These are phyloP conservation scores for Prunus fruticosa DNA, from an alignment of 306 rosid species.

Conservation along the genomic window DNA sequence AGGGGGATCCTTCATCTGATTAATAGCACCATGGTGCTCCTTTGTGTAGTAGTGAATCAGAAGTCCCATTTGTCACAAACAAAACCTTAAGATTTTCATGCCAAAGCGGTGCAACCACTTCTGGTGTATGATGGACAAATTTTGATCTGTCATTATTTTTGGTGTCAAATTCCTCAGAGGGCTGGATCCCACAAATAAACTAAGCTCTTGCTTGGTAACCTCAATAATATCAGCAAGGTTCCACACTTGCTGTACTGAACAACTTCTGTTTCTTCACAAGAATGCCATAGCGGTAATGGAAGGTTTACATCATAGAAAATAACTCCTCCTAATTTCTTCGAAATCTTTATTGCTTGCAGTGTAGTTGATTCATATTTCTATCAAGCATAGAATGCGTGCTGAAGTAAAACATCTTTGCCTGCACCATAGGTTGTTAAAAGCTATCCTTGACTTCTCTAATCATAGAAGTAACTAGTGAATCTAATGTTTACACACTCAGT, in stretches of 20 bases:
- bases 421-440: conserved; percentile 35
- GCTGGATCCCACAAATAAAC: conserved; percentile 75
- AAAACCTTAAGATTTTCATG: conserved; percentile 83
- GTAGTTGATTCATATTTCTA: conserved; percentile 75
- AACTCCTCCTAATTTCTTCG: conserved; percentile 76
- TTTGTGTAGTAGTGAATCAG: conserved; percentile 85
- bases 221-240: conserved; percentile 82
- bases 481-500: neutral
- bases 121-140: conserved; percentile 73
- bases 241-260: conserved; percentile 78
- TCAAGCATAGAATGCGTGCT: conserved; percentile 87
- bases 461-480: neutral
- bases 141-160: conserved; percentile 70
- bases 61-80: conserved; percentile 96
- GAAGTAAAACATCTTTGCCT: conserved; percentile 95
- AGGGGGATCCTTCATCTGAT: conserved; percentile 87
- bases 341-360: conserved; percentile 70
- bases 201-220: conserved; percentile 94
- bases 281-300: conserved; percentile 85
- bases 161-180: conserved; percentile 85
- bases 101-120: conserved; percentile 68
- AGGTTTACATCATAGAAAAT: conserved; percentile 88
- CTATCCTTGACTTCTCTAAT: conserved; percentile 9
- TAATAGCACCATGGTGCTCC: conserved; percentile 69
- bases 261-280: conserved; percentile 70